Percentiles rank a stretch among this genome's conserved stretches.
These are phyloP conservation scores for Gossypium anomalum DNA, from an alignment of 345 rosid species.

Conservation along the genomic window DNA sequence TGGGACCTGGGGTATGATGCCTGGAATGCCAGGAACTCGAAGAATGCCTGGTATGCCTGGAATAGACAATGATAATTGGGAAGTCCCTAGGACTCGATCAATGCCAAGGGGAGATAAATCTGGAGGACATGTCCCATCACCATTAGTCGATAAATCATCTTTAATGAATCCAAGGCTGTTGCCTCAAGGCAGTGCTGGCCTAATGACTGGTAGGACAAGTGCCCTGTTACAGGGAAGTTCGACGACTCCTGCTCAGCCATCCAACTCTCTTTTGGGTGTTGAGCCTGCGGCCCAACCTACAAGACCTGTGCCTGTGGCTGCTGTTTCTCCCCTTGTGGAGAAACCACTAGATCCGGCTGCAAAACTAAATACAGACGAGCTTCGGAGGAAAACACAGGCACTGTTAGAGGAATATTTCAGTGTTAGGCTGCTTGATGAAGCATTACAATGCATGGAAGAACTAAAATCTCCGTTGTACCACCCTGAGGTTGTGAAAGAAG, in stretches of 20 bases:
- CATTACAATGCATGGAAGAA: background rate
- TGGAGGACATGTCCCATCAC: background rate
- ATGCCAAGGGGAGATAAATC: conserved; percentile 26
- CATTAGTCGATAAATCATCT: conserved; percentile 36
- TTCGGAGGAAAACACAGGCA: background rate
- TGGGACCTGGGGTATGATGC: conserved; percentile 94
- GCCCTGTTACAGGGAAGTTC: conserved; percentile 65
- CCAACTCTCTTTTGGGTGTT: conserved; percentile 12
- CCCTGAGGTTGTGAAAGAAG: background rate
- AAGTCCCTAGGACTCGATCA: conserved; percentile 57
- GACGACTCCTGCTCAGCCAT: conserved; percentile 26
- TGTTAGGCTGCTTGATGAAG: background rate
- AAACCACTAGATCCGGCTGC: background rate
- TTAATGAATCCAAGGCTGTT: conserved; percentile 57
- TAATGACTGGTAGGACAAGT: conserved; percentile 59
- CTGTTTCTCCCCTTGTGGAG: background rate
- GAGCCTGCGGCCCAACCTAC: conserved; percentile 33
- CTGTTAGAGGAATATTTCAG: background rate
- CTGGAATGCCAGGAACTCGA: conserved; percentile 90
- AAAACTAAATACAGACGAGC: background rate
- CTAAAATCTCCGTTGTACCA: background rate
- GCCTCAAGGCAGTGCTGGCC: conserved; percentile 75
- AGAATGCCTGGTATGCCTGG: conserved; percentile 98
- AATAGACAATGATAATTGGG: conserved; percentile 80
- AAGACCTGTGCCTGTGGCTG: conserved; percentile 15